A percentile compares a stretch with the other conserved stretches of the same genome.
Evolutionary conservation across 106 monocot species (phyloP).

Genomic region (Xerophyta viscosa): DNA sequence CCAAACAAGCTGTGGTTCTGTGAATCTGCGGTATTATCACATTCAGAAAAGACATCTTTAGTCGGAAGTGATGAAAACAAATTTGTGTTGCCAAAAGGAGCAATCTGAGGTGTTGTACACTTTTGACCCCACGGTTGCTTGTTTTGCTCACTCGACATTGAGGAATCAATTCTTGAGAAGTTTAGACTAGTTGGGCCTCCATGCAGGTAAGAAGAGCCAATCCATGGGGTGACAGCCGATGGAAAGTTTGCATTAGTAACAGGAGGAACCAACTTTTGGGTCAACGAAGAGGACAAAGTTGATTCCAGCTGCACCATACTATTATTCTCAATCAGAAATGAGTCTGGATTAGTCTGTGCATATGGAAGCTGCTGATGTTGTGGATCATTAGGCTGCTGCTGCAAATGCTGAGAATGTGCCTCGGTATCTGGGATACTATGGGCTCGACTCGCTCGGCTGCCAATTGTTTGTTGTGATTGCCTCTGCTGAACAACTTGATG

Average conservation of each 20-base stretch:
- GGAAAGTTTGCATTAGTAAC: conserved; percentile 37
- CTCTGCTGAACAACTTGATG: conserved; percentile 57
- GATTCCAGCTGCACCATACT: conserved; percentile 28
- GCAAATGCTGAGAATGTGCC: conserved; percentile 36
- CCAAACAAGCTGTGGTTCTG: conserved; percentile 75
- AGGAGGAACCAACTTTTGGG: conserved; percentile 39
- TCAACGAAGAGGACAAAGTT: conserved; percentile 19
- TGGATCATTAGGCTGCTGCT: conserved; percentile 39
- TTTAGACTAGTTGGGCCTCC: conserved; percentile 35
- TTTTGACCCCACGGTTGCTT: conserved; percentile 50
- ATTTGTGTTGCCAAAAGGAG: conserved; percentile 31
- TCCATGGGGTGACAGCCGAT: conserved; percentile 21
- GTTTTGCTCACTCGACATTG: conserved; percentile 28
- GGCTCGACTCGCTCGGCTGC: conserved; percentile 24
- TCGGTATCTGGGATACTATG: conserved; percentile 31
- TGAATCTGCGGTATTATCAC: conserved; percentile 35
- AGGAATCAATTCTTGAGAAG: conserved; percentile 24
- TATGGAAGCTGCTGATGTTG: conserved; percentile 43
- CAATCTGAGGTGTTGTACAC: conserved; percentile 27
- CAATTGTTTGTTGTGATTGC: conserved; percentile 29
- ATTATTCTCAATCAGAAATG: conserved; percentile 35
- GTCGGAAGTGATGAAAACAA: conserved; percentile 54
- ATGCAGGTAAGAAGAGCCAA: conserved; percentile 25
- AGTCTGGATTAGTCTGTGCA: conserved; percentile 33
- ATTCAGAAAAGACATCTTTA: conserved; percentile 46